Percentiles rank a stretch among this genome's conserved stretches.
Evolutionary conservation across 768 basidiomycete species (phyloP).

Genomic region (Lactarius hatsudake): DNA sequence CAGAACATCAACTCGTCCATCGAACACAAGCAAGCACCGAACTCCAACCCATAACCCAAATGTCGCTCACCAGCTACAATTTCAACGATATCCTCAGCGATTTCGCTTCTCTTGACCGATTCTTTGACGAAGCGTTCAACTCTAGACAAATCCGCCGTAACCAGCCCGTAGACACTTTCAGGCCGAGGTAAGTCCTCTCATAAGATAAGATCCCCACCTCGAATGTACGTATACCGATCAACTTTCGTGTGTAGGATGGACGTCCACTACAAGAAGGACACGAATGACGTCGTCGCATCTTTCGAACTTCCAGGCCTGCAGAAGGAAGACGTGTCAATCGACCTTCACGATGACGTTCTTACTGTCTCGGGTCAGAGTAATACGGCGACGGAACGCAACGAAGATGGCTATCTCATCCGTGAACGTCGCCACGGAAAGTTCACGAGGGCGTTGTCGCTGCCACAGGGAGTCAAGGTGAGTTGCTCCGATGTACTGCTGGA

Average conservation of each 20-base stretch:
- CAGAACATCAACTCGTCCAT: not conserved
- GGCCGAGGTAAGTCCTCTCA: slow-evolving; percentile 6
- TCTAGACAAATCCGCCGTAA: not conserved
- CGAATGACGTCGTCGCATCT: slow-evolving; percentile 48
- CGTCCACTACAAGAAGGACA: slow-evolving; percentile 46
- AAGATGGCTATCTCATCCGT: slow-evolving; percentile 36
- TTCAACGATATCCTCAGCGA: not conserved
- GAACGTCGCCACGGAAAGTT: slow-evolving; percentile 34
- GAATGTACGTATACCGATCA: not conserved
- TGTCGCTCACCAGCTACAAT: slow-evolving; percentile 5
- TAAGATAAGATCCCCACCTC: not conserved
- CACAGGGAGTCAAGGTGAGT: slow-evolving; percentile 33
- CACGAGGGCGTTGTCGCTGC: slow-evolving; percentile 30
- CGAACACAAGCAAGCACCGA: not conserved
- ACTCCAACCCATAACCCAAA: not conserved
- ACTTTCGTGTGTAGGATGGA: slow-evolving; percentile 40
- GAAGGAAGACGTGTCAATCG: slow-evolving; percentile 50
- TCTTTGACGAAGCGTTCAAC: slow-evolving; percentile 7
- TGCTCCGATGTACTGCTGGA: not conserved
- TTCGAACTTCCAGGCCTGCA: slow-evolving; percentile 57
- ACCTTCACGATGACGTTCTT: slow-evolving; percentile 48
- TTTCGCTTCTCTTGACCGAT: slow-evolving; percentile 4
- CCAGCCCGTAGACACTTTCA: not conserved
- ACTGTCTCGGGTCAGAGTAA: slow-evolving; percentile 49
- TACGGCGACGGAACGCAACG: slow-evolving; percentile 36